A percentile compares a stretch with the other conserved stretches of the same genome.
Evolutionary conservation across 768 basidiomycete genomes (phyloP).

Genomic region (Naganishia vaughanmartiniae): DNA sequence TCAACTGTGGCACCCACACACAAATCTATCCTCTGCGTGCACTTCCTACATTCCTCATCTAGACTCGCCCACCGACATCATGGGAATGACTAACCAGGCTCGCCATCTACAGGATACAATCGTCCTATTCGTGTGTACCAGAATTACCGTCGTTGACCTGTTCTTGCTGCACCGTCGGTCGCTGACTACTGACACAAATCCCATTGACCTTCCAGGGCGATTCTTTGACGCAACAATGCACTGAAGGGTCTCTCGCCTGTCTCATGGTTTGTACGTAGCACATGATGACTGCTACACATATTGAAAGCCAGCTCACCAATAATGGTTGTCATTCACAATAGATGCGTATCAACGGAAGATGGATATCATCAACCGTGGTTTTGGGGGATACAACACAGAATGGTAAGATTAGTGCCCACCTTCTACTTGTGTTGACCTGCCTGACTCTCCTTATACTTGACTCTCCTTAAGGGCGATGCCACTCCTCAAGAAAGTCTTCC

Average conservation of each 20-base stretch:
- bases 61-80: background rate
- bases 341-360: conserved; percentile 75
- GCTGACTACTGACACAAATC: background rate
- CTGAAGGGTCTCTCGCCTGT: conserved; percentile 62
- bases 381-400: conserved; percentile 65
- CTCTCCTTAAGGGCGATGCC: conserved; percentile 61
- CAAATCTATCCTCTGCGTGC: no score
- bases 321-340: no score
- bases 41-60: no score
- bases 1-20: no score
- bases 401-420: no score
- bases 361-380: conserved; percentile 82
- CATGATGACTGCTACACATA: no score
- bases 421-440: no score
- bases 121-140: conserved; percentile 44
- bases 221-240: conserved; percentile 44
- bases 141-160: background rate
- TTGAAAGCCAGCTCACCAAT: no score
- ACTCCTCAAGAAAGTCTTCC: conserved; percentile 69
- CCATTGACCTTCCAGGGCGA: conserved; percentile 37
- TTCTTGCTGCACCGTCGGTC: background rate
- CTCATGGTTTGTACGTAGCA: conserved; percentile 64
- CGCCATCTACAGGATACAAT: conserved; percentile 37
- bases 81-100: background rate
- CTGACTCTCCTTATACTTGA: background rate